A percentile compares a stretch with the other conserved stretches of the same genome.
Evolutionary conservation across 768 basidiomycete genomes (phyloP).

Genomic region (Paxillus rubicundulus): DNA sequence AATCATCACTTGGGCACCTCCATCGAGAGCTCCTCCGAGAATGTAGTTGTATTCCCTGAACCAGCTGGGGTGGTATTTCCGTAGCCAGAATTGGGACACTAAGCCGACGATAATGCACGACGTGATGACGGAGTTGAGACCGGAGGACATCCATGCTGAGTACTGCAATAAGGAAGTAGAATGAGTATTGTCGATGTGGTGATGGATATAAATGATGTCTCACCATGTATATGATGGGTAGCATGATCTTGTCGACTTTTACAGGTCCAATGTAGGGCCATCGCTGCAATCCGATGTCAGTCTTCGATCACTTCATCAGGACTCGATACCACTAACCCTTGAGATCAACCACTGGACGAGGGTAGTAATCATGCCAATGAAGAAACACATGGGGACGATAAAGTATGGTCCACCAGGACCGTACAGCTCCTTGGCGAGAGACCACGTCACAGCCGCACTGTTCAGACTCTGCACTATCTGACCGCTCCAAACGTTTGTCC

Average conservation of each 20-base stretch:
- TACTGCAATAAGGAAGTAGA: constrained; percentile 32
- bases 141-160: constrained; percentile 46
- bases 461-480: constrained; percentile 52
- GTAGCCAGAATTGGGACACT: constrained; percentile 58
- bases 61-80: constrained; percentile 60
- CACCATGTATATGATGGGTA: constrained; percentile 57
- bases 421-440: constrained; percentile 57
- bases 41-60: constrained; percentile 68
- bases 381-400: constrained; percentile 50
- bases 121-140: constrained; percentile 51
- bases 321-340: constrained; percentile 35
- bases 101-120: constrained; percentile 52
- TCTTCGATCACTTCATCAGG: background rate
- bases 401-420: constrained; percentile 53
- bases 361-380: constrained; percentile 54
- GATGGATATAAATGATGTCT: background rate
- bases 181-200: background rate
- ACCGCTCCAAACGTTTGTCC: constrained; percentile 64
- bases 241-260: constrained; percentile 47
- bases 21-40: constrained; percentile 31
- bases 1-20: constrained; percentile 50
- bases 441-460: constrained; percentile 62
- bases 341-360: constrained; percentile 52
- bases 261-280: constrained; percentile 55
- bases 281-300: constrained; percentile 34